A percentile compares a stretch with the other conserved stretches of the same genome.
phyloP scores from a whole-genome alignment of 83 land plant species.

The Larix sibirica region DNA sequence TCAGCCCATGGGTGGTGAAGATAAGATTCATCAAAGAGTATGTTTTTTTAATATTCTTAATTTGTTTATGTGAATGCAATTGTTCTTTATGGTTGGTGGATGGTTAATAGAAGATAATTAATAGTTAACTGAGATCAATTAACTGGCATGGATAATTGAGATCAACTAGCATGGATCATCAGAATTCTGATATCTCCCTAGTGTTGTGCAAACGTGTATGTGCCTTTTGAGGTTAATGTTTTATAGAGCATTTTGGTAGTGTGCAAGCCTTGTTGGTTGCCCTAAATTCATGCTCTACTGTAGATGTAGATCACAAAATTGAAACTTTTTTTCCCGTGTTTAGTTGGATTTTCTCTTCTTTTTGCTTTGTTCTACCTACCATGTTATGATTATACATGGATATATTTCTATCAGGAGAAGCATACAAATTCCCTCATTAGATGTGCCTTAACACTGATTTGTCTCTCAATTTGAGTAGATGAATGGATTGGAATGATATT shows the following conservation, averaged over 20 bases:
- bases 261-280: background rate
- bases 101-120: background rate
- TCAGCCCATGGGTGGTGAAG: constrained; percentile 9
- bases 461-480: too few species aligned
- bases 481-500: too few species aligned
- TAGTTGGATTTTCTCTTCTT: too few species aligned
- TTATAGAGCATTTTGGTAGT: background rate
- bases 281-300: background rate
- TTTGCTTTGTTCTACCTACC: too few species aligned
- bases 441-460: too few species aligned
- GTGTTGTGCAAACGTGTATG: background rate
- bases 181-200: background rate
- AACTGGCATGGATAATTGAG: background rate
- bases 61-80: background rate
- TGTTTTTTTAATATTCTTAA: background rate
- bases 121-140: background rate
- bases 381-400: too few species aligned
- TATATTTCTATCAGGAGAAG: too few species aligned
- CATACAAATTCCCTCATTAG: too few species aligned
- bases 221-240: background rate
- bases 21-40: constrained; percentile 1
- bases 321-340: too few species aligned
- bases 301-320: background rate
- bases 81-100: background rate
- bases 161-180: background rate